phyloP scores from a whole-genome alignment of 768 basidiomycete species.

The Hygrophoropsis aurantiaca region DNA sequence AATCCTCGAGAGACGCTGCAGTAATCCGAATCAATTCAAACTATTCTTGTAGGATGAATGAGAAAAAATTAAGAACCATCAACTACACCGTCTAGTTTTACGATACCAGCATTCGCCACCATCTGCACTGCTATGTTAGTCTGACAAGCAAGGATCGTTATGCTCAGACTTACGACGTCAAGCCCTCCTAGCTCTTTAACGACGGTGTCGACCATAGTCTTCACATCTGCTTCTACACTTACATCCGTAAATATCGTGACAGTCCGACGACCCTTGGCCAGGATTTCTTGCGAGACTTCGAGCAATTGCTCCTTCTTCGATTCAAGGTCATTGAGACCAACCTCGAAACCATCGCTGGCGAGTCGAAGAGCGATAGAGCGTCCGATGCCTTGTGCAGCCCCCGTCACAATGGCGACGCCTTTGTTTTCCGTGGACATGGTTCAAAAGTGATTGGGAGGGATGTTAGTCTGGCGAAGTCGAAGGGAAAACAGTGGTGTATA shows the following conservation, averaged over 20 bases:
- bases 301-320: slow-evolving; percentile 11
- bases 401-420: slow-evolving; percentile 31
- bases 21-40: neutral
- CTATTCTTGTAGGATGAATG: neutral
- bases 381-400: slow-evolving; percentile 10
- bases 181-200: slow-evolving; percentile 14
- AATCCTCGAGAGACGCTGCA: slow-evolving; percentile 28
- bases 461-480: too few relatives aligned
- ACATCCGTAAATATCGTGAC: slow-evolving; percentile 18
- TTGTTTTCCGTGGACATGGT: slow-evolving; percentile 9
- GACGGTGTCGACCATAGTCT: slow-evolving; percentile 16
- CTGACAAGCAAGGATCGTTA: too few relatives aligned
- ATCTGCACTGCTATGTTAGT: slow-evolving; percentile 7
- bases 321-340: slow-evolving; percentile 28
- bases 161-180: slow-evolving; percentile 1
- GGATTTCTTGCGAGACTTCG: slow-evolving; percentile 19
- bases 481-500: too few relatives aligned
- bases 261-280: slow-evolving; percentile 14
- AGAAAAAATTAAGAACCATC: neutral
- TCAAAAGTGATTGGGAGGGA: too few relatives aligned
- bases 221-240: slow-evolving; percentile 20
- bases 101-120: slow-evolving; percentile 21
- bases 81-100: neutral
- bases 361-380: neutral
- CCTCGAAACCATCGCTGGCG: slow-evolving; percentile 15